Evolutionary conservation across 2,329 filamentous ascomycete genomes (phyloP).

Genomic region (Thielaviopsis populi): DNA sequence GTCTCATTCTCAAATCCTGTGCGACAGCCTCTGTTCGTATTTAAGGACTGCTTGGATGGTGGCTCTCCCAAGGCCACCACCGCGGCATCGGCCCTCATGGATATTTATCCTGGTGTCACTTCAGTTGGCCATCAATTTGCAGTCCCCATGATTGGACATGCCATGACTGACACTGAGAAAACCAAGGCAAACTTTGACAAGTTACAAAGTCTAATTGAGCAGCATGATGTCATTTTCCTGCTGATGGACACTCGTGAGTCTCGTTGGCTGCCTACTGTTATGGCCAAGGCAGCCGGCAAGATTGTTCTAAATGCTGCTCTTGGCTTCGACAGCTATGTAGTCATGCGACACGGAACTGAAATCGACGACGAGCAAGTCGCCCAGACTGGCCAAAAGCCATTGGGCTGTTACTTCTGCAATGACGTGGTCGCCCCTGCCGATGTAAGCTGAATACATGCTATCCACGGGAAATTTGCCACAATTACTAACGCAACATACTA

Average conservation of each 20-base stretch:
- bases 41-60: conserved; percentile 74
- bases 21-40: conserved; percentile 80
- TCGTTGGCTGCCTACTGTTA: conserved; percentile 87
- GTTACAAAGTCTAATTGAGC: conserved; percentile 58
- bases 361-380: conserved; percentile 33
- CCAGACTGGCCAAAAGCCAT: conserved; percentile 47
- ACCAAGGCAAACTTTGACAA: conserved; percentile 60
- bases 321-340: conserved; percentile 91
- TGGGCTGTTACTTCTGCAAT: conserved; percentile 97
- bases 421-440: conserved; percentile 90
- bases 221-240: conserved; percentile 88
- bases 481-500: conserved; percentile 11
- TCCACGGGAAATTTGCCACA: conserved; percentile 18
- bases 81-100: conserved; percentile 63
- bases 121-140: conserved; percentile 65
- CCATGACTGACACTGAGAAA: conserved; percentile 48
- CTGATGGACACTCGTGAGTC: conserved; percentile 94
- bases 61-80: conserved; percentile 69
- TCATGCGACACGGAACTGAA: conserved; percentile 82
- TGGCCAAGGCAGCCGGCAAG: conserved; percentile 85
- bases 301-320: conserved; percentile 94
- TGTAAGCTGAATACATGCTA: conserved; percentile 39
- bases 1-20: conserved; percentile 97
- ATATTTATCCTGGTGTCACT: conserved; percentile 85
- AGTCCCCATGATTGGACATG: conserved; percentile 92